A percentile compares a stretch with the other conserved stretches of the same genome.
Conservation (phyloP, 805 yeast genomes). For the Huiozyma naganishii region DNA sequence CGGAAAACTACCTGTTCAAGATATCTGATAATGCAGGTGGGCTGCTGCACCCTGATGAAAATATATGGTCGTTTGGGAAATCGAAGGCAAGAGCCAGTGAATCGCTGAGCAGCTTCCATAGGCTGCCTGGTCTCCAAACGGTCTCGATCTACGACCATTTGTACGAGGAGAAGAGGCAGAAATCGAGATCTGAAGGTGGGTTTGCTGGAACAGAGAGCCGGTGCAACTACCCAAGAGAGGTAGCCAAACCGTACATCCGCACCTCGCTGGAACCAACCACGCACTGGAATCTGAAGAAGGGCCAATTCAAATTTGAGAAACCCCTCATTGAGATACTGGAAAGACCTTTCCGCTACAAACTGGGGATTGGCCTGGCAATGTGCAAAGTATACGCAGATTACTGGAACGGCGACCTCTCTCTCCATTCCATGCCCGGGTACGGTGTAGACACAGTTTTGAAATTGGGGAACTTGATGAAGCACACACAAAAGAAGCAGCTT, state of each 20-base stretch:
- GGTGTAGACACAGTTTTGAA: slow-evolving; percentile 84
- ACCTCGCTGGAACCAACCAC: slow-evolving; percentile 31
- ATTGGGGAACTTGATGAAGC: slow-evolving; percentile 65
- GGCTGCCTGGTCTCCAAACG: slow-evolving; percentile 50
- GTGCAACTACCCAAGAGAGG: not conserved
- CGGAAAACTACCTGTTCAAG: slow-evolving; percentile 59
- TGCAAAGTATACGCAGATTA: slow-evolving; percentile 89
- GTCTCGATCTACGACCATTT: slow-evolving; percentile 24
- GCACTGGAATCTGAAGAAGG: slow-evolving; percentile 21
- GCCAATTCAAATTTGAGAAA: slow-evolving; percentile 20
- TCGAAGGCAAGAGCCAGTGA: slow-evolving; percentile 46
- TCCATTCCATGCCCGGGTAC: slow-evolving; percentile 79
- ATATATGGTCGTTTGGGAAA: slow-evolving; percentile 84
- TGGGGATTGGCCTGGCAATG: slow-evolving; percentile 88
- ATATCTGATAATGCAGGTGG: slow-evolving; percentile 93
- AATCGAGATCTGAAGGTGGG: not conserved
- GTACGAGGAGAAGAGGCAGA: not conserved
- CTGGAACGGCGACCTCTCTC: slow-evolving; percentile 86
- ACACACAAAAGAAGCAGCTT: slow-evolving; percentile 50
- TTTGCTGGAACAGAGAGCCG: too few relatives aligned
- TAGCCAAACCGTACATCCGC: slow-evolving; percentile 17
- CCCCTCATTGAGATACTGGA: slow-evolving; percentile 57
- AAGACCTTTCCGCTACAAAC: slow-evolving; percentile 61
- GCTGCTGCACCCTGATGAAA: slow-evolving; percentile 39
- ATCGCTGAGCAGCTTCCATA: slow-evolving; percentile 56